Evolutionary conservation across 2,329 filamentous ascomycete species (phyloP), one percentile per base, ranked within the genome.

Genomic region (Macroventuria anomochaeta): DNA sequence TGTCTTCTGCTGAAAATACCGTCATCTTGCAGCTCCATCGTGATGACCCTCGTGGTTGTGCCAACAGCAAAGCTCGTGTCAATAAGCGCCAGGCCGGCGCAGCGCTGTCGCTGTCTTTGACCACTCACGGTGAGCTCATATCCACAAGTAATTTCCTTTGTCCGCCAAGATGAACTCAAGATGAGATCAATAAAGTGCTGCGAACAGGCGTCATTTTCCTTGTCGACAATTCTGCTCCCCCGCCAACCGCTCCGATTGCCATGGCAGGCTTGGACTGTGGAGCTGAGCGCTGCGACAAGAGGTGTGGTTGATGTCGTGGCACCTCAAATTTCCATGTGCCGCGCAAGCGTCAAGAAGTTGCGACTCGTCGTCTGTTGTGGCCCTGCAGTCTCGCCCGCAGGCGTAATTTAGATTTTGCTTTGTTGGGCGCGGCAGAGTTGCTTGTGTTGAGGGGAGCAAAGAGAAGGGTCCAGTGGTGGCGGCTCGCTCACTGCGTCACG

Each of bases 141-240:
- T 53, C 68, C 67, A 69, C 63, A 62, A 58, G 55, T 64, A 66
- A 71, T 71, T 63, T 71, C 66, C 63, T 54, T 12, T 36, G 26
- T 32, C 49, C 55, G 47, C 64, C 67, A 67, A 65, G 42, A 50
- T 52, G 46, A 46, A 43, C 44, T 53, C 58, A 59, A 61, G 46
- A 64, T 65, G 64, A 66, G 44, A 55, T 63, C 62, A 63, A 68
- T 57, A 60, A 44, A n/a, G 0, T 56, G 42, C 51, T 59, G 57
- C 62, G 57, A 53, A 59, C 62, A 57, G 58, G 48, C 62, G 55
- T 63, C 51, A 49, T 58, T 47, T 55, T 58, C 48, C 53, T 39
- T 43, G 38, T 48, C 43, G 33, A 39, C 46, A 31, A 52, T 40
- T 51, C 29, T 48, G 42, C 51, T 54, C 18, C 51, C 51, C 51